A percentile compares a stretch with the other conserved stretches of the same genome.
Evolutionary conservation across 352 stramenopile species (phyloP).

Genomic region (Globisporangium nagaii): DNA sequence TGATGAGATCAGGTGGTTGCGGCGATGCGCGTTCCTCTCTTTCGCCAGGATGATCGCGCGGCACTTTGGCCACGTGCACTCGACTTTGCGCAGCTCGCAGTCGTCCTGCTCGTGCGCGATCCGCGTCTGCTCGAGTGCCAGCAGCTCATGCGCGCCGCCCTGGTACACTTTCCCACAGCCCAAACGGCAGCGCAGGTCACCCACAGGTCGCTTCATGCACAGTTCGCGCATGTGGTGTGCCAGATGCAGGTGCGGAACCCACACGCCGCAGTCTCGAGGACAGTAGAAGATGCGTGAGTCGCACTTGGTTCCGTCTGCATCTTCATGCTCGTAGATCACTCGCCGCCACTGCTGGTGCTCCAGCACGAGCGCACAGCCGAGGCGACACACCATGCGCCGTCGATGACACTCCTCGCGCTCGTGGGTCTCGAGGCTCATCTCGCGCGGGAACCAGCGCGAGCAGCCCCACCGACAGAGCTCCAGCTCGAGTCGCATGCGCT

Average conservation of each 20-base stretch:
- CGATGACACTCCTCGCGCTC: constrained; percentile 52
- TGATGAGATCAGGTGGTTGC: constrained; percentile 49
- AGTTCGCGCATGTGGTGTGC: constrained; percentile 46
- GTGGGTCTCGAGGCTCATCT: constrained; percentile 36
- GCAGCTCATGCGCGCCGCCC: constrained; percentile 49
- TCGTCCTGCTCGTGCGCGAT: constrained; percentile 69
- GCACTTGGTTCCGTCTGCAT: constrained; percentile 29
- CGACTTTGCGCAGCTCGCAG: constrained; percentile 54
- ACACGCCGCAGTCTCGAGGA: constrained; percentile 63
- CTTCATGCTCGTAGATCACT: constrained; percentile 55
- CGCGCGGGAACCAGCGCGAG: constrained; percentile 39
- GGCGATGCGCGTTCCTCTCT: constrained; percentile 58
- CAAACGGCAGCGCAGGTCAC: constrained; percentile 50
- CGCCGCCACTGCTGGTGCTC: constrained; percentile 43
- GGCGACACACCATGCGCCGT: constrained; percentile 57
- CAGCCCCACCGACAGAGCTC: constrained; percentile 63
- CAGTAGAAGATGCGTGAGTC: constrained; percentile 48
- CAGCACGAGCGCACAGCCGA: constrained; percentile 48
- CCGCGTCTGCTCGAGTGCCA: constrained; percentile 59
- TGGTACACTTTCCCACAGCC: constrained; percentile 52
- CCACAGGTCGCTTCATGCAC: constrained; percentile 56
- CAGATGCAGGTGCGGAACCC: constrained; percentile 41
- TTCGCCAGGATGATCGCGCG: constrained; percentile 38
- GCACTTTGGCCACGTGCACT: constrained; percentile 72
- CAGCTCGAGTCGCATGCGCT: constrained; percentile 27